Evolutionary conservation across 495 filamentous ascomycete genomes (phyloP).

Genomic region (Elaphomyces granulatus): DNA sequence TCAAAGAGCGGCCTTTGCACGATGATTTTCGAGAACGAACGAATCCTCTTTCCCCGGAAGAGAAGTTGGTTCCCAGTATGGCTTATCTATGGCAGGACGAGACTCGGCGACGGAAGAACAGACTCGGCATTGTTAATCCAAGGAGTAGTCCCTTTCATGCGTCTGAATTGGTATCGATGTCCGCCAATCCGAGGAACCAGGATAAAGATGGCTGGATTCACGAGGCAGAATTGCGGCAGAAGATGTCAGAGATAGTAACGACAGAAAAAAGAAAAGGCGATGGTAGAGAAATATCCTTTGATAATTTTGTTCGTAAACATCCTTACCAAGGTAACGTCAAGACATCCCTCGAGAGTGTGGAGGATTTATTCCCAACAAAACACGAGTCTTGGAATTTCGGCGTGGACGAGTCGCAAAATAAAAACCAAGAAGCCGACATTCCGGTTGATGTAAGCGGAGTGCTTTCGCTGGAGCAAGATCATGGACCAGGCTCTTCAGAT

Average conservation of each 20-base stretch:
- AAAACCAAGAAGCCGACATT: slow-evolving; percentile 13
- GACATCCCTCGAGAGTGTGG: slow-evolving; percentile 67
- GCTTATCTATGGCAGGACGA: slow-evolving; percentile 90
- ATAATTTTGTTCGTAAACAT: slow-evolving; percentile 41
- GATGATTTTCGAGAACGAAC: slow-evolving; percentile 73
- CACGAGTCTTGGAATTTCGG: slow-evolving; percentile 22
- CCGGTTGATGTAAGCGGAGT: slow-evolving; percentile 36
- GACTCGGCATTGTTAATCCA: slow-evolving; percentile 45
- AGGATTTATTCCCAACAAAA: slow-evolving; percentile 67
- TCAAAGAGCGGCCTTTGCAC: slow-evolving; percentile 61
- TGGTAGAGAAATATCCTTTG: slow-evolving; percentile 39
- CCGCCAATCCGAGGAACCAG: slow-evolving; percentile 58
- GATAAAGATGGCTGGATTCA: slow-evolving; percentile 71
- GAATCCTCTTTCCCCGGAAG: slow-evolving; percentile 45
- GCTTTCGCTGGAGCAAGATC: slow-evolving; percentile 31
- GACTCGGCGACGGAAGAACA: slow-evolving; percentile 57
- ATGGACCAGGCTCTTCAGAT: slow-evolving; percentile 38
- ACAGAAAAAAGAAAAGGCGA: slow-evolving; percentile 45
- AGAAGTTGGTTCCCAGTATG: slow-evolving; percentile 86
- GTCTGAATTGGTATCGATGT: slow-evolving; percentile 75
- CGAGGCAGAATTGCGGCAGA: slow-evolving; percentile 64
- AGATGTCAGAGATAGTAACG: slow-evolving; percentile 42
- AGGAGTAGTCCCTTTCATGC: slow-evolving; percentile 59
- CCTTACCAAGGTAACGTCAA: slow-evolving; percentile 45
- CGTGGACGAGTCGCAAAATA: slow-evolving; percentile 1